A percentile compares a stretch with the other conserved stretches of the same genome.
phyloP scores from a whole-genome alignment of 768 basidiomycete species.

The Boletus sp. region DNA sequence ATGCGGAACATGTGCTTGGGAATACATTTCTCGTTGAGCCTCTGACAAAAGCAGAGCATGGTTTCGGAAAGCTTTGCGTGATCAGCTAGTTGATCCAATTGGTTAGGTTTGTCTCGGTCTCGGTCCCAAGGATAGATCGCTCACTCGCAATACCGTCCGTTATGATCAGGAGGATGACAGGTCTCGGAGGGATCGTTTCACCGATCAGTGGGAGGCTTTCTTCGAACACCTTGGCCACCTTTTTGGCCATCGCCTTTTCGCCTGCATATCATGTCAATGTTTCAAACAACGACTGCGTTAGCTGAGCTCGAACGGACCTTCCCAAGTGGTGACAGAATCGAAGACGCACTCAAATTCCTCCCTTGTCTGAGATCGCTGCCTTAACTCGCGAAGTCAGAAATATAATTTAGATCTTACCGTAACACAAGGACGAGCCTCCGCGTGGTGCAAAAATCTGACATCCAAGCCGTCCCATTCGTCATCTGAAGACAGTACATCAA shows the following conservation, averaged over 20 bases:
- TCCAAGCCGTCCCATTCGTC: conserved; percentile 18
- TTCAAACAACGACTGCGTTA: neutral
- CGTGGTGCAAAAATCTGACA: conserved; percentile 19
- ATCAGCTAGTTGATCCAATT: conserved; percentile 9
- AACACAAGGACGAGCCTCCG: neutral
- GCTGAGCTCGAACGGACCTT: conserved; percentile 10
- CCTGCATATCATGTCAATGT: conserved; percentile 2
- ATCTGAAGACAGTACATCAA: conserved; percentile 12
- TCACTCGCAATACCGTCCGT: conserved; percentile 22
- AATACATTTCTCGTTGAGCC: conserved; percentile 7
- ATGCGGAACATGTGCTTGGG: conserved; percentile 22
- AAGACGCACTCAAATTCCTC: conserved; percentile 20
- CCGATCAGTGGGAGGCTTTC: conserved; percentile 9
- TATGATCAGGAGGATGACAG: conserved; percentile 17
- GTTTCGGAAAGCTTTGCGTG: conserved; percentile 8
- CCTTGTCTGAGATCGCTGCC: conserved; percentile 4
- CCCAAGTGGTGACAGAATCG: conserved; percentile 18
- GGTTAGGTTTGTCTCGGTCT: neutral
- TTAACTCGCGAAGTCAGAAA: neutral
- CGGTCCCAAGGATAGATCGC: neutral
- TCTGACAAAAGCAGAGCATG: conserved; percentile 9
- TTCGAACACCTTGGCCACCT: conserved; percentile 19
- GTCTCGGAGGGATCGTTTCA: conserved; percentile 2
- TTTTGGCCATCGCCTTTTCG: conserved; percentile 17
- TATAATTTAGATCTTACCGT: conserved; percentile 4